Conservation (phyloP, 306 rosid species). For the Cicer yamashitae region DNA sequence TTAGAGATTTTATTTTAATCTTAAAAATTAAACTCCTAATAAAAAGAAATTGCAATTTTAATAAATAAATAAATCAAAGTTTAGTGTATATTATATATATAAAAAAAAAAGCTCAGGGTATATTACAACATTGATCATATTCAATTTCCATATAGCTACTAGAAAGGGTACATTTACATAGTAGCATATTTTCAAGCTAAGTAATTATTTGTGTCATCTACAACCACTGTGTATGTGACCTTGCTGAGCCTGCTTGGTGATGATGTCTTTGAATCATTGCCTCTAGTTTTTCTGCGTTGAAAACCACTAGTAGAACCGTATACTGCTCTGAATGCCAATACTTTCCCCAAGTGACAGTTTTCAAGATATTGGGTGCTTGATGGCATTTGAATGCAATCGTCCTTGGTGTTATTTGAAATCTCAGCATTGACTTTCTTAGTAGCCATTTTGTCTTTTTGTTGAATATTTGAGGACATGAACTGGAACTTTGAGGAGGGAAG, state of each 20-base stretch:
- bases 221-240: conserved; percentile 54
- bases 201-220: conserved; percentile 13
- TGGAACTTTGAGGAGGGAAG: conserved; percentile 14
- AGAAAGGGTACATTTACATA: not conserved
- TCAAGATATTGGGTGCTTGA: conserved; percentile 27
- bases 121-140: not conserved
- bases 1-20: too few relatives aligned
- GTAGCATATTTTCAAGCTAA: not conserved
- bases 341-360: conserved; percentile 52
- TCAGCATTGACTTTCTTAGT: conserved; percentile 46
- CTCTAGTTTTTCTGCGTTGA: conserved; percentile 46
- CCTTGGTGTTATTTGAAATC: conserved; percentile 38
- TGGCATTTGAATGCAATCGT: conserved; percentile 27
- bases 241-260: conserved; percentile 74
- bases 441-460: conserved; percentile 44
- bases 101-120: too few relatives aligned
- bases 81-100: too few relatives aligned
- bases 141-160: not conserved
- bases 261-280: conserved; percentile 40
- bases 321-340: conserved; percentile 64
- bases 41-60: too few relatives aligned
- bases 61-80: too few relatives aligned
- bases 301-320: conserved; percentile 30
- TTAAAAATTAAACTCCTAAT: too few relatives aligned
- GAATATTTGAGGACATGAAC: conserved; percentile 7